Base-by-base conservation (phyloP, 345 rosid genomes). In the Acer yangbiense region DNA sequence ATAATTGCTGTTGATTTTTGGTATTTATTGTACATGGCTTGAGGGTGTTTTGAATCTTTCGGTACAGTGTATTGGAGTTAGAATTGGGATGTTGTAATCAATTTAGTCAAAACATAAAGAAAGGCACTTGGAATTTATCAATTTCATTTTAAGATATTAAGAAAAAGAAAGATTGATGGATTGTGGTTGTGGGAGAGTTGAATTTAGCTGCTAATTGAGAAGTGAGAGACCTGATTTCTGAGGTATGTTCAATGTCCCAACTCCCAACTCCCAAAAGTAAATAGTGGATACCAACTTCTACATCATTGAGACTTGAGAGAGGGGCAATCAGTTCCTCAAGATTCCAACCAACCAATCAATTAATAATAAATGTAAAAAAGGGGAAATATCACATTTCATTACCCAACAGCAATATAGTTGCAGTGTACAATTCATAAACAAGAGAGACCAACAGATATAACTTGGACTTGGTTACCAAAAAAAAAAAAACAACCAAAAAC, bases 401-500 rank as follows among this genome's bases (percentile, higher is more conserved):
- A 39, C 20, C 27, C 20, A 69, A 41, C 14, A 29, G 13, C 63
- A 68, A 48, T 50, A 71, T 20, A 70, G 83, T 64, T 77, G 83
- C 73, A 13, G 13, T 3, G 74, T 74, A 85, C 85, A 82, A 62
- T 75, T 82, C 82, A 54, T 68, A 65, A 32, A 27, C 83, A 71
- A 27, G 77, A 77, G 70, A 73, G 41, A 71, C 85, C 87, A 63
- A 72, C 55, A 64, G 57, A 71, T 29, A 29, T 29, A 29, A 70
- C 62, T 68, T 65, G 66, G 74, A 43, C 74, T 75, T 13, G 72
- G 68, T 8, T 7, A 48, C 21, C 76, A 77, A 75, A 20, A 25
- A 8, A 25, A 82, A 71, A 71, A 70, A 32, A 3, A 3, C 77
- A 71, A 62, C 77, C 81, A 21, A 72, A 32, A 71, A 7, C 20